Conservation (phyloP, 108 stramenopile genomes). For the Fragilariopsis cylindrus region DNA sequence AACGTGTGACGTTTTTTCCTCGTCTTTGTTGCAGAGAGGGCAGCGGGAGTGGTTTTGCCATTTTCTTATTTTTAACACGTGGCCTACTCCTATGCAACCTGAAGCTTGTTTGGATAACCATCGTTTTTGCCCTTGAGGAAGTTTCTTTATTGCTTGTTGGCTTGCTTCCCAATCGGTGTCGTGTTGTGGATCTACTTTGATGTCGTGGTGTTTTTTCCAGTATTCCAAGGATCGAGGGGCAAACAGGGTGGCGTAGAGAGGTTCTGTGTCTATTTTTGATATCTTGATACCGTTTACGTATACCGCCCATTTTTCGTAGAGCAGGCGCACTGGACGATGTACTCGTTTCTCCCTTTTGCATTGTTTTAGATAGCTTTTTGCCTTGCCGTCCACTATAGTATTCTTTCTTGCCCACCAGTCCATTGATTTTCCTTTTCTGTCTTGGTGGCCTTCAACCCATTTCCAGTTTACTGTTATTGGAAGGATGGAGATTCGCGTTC, state of each 20-base stretch:
- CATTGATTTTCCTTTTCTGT: not conserved
- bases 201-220: too few relatives aligned
- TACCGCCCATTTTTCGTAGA: too few relatives aligned
- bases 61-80: not conserved
- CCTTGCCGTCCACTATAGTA: not conserved
- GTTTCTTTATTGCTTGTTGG: too few relatives aligned
- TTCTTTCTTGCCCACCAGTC: slow-evolving; percentile 12
- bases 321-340: too few relatives aligned
- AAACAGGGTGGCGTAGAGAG: too few relatives aligned
- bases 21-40: not conserved
- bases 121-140: not conserved
- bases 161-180: too few relatives aligned
- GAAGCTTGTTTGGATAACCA: not conserved
- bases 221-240: too few relatives aligned
- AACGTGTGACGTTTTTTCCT: too few relatives aligned
- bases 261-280: too few relatives aligned
- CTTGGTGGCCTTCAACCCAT: slow-evolving; percentile 20
- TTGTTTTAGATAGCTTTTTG: not conserved
- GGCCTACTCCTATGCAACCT: not conserved
- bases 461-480: not conserved
- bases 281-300: too few relatives aligned
- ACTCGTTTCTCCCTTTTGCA: too few relatives aligned
- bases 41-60: not conserved
- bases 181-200: too few relatives aligned
- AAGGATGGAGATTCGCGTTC: not conserved